Evolutionary conservation across 768 basidiomycete genomes (phyloP).

Genomic region (Gymnopilus dilepis): DNA sequence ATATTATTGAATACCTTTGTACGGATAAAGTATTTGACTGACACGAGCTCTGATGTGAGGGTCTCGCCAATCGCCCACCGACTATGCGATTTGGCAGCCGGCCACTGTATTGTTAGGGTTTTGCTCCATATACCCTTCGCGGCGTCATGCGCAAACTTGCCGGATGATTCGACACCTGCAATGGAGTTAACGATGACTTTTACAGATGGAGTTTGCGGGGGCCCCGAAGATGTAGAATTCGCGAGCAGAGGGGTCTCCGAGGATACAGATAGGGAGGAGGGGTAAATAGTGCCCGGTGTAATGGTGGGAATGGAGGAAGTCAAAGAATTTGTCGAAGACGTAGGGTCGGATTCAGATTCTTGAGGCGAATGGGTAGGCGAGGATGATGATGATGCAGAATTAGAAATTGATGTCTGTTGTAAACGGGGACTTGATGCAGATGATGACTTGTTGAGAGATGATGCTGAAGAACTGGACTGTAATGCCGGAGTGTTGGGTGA

Average conservation of each 20-base stretch:
- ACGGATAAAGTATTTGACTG: slow-evolving; percentile 72
- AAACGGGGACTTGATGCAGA: slow-evolving; percentile 14
- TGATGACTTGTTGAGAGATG: slow-evolving; percentile 23
- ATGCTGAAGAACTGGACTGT: slow-evolving; percentile 19
- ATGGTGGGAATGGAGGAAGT: slow-evolving; percentile 48
- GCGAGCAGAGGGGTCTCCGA: slow-evolving; percentile 34
- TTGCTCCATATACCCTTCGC: slow-evolving; percentile 63
- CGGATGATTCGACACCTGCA: slow-evolving; percentile 62
- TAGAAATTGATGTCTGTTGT: slow-evolving; percentile 14
- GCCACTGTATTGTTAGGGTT: slow-evolving; percentile 75
- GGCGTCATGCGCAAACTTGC: slow-evolving; percentile 57
- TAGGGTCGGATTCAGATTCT: slow-evolving; percentile 22
- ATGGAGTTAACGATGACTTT: slow-evolving; percentile 59
- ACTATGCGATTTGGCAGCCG: slow-evolving; percentile 65
- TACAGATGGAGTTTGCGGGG: slow-evolving; percentile 24
- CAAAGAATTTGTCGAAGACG: slow-evolving; percentile 37
- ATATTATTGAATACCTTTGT: slow-evolving; percentile 55
- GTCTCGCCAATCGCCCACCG: slow-evolving; percentile 86
- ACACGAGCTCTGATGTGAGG: slow-evolving; percentile 64
- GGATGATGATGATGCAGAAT: slow-evolving; percentile 21
- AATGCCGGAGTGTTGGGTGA: slow-evolving; percentile 22
- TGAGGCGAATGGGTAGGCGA: slow-evolving; percentile 32
- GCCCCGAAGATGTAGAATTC: slow-evolving; percentile 25
- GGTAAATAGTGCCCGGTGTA: slow-evolving; percentile 41
- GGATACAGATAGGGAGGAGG: slow-evolving; percentile 35